Evolutionary conservation across 495 filamentous ascomycete species (phyloP).

Genomic region (Podospora sp.): DNA sequence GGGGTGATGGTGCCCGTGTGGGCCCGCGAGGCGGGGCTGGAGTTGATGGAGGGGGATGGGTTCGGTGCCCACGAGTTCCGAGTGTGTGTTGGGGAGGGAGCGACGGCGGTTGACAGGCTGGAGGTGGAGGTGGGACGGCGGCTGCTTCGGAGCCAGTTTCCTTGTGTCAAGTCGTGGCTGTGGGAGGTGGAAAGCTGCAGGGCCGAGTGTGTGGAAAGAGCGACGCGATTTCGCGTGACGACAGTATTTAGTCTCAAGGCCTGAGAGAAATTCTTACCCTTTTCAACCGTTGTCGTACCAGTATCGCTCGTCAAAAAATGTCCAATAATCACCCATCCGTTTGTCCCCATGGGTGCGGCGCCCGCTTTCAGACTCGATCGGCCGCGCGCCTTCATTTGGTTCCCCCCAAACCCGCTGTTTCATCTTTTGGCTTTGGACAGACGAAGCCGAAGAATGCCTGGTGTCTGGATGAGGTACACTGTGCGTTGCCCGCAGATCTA

Average conservation of each 20-base stretch:
- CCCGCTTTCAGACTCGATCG: too few relatives aligned
- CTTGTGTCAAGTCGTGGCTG: constrained; percentile 9
- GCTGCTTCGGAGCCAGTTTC: constrained; percentile 9
- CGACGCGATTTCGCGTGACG: constrained; percentile 5
- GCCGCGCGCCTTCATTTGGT: too few relatives aligned
- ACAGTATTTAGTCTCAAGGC: background rate
- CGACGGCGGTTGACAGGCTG: constrained; percentile 1
- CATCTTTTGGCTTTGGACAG: too few relatives aligned
- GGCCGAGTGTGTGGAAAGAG: constrained; percentile 5
- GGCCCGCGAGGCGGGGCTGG: background rate
- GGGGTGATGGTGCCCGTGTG: constrained; percentile 9
- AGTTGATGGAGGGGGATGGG: background rate
- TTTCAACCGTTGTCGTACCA: too few relatives aligned
- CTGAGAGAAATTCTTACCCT: background rate
- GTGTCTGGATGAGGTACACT: too few relatives aligned
- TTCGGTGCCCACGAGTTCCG: background rate
- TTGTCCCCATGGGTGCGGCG: too few relatives aligned
- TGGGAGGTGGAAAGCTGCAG: constrained; percentile 2
- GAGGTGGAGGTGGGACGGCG: background rate
- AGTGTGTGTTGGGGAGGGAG: constrained; percentile 6
- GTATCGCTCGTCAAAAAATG: too few relatives aligned
- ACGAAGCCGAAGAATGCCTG: too few relatives aligned
- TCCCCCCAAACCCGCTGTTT: too few relatives aligned
- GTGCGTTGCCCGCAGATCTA: too few relatives aligned
- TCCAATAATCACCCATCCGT: too few relatives aligned